Percentiles rank a stretch among this genome's conserved stretches.
Evolutionary conservation across 1,284 basidiomycete genomes (phyloP).

Genomic region (Wallemia hederae): DNA sequence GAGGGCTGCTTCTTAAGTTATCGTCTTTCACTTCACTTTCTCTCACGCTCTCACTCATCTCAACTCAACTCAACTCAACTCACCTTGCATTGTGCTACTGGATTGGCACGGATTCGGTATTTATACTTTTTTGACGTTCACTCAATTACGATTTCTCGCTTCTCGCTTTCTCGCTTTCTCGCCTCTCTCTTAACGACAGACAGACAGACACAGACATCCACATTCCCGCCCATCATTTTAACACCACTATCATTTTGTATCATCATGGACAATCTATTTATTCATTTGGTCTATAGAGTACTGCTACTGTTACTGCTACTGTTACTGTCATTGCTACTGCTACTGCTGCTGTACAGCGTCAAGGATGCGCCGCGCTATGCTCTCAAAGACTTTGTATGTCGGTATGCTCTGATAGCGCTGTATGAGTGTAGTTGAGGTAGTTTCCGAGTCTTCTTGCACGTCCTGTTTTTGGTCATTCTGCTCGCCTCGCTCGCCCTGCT

Average conservation of each 20-base stretch:
- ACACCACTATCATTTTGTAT: not conserved
- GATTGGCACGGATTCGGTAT: not conserved
- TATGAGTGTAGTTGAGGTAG: not conserved
- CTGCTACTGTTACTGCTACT: too few relatives aligned
- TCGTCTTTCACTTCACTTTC: conserved; percentile 11
- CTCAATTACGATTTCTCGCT: conserved; percentile 12
- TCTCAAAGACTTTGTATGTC: not conserved
- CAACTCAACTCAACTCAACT: not conserved
- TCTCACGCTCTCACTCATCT: not conserved
- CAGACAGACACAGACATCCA: too few relatives aligned
- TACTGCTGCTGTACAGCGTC: too few relatives aligned
- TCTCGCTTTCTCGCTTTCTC: conserved; percentile 19
- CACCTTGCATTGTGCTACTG: not conserved
- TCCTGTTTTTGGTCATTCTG: too few relatives aligned
- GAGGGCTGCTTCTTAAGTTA: too few relatives aligned
- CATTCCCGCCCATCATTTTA: too few relatives aligned
- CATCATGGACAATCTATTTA: too few relatives aligned
- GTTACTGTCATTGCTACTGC: too few relatives aligned
- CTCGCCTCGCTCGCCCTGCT: not conserved
- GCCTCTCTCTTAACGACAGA: conserved; percentile 20
- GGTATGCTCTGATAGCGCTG: not conserved
- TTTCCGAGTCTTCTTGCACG: too few relatives aligned
- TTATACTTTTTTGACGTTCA: conserved; percentile 1
- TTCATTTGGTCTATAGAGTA: too few relatives aligned
- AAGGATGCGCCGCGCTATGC: not conserved